Conservation (phyloP, 305 asterid genomes). For the Coffea humblotiana region DNA sequence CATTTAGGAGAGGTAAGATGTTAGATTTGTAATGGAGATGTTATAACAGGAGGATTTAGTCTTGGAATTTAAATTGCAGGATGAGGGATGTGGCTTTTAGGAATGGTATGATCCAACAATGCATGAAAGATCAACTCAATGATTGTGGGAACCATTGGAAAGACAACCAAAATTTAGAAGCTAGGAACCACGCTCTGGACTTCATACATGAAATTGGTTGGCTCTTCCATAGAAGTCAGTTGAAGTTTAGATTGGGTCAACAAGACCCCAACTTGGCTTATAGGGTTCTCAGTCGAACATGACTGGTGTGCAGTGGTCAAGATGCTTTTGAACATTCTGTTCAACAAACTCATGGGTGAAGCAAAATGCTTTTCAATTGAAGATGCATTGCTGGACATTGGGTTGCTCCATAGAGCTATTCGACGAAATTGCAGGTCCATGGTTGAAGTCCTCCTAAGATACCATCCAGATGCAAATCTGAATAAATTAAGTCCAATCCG, state of each 20-base stretch:
- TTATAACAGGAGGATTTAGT: no score
- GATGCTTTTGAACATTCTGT: slow-evolving; percentile 57
- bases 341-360: slow-evolving; percentile 41
- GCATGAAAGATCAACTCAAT: no score
- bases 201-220: no score
- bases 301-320: slow-evolving; percentile 92
- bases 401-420: slow-evolving; percentile 84
- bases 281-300: slow-evolving; percentile 77
- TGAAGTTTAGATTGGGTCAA: slow-evolving; percentile 47
- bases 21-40: no score
- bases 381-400: slow-evolving; percentile 52
- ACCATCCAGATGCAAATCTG: slow-evolving; percentile 37
- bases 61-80: no score
- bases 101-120: no score
- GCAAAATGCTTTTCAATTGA: slow-evolving; percentile 42
- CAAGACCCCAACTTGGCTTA: slow-evolving; percentile 38
- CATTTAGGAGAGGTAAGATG: no score
- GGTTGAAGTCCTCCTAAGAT: slow-evolving; percentile 63
- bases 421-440: slow-evolving; percentile 60
- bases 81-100: no score
- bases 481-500: slow-evolving; percentile 21
- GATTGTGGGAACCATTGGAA: no score
- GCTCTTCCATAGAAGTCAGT: slow-evolving; percentile 74
- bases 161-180: slow-evolving; percentile 37
- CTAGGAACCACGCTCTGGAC: slow-evolving; percentile 63